Conservation (phyloP, 148 eudicot genomes). For the Arbutus unedo region DNA sequence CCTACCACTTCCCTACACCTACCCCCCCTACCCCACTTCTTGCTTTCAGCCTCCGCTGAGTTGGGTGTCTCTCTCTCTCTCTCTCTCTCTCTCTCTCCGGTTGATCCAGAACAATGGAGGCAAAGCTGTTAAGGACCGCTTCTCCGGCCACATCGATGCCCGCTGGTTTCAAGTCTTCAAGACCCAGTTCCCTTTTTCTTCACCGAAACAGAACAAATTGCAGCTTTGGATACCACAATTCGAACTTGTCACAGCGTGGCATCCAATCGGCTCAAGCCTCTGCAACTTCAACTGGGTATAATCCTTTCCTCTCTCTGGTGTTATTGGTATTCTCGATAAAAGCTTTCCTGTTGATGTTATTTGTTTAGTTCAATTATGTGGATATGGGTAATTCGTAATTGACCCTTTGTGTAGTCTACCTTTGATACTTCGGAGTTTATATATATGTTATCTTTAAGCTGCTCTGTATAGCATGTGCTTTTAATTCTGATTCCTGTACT, state of each 20-base stretch:
- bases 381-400: not conserved
- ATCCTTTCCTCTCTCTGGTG: not conserved
- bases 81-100: not conserved
- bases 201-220: conserved; percentile 9
- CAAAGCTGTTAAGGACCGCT: conserved; percentile 21
- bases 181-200: conserved; percentile 15
- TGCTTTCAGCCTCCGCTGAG: not conserved
- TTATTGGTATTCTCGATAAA: not conserved
- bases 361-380: not conserved
- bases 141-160: conserved; percentile 4
- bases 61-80: not conserved
- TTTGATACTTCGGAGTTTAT: not conserved
- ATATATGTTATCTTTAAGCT: not conserved
- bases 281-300: conserved; percentile 34
- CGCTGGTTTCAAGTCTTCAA: not conserved
- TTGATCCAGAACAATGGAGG: conserved; percentile 26
- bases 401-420: not conserved
- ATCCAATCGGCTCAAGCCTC: conserved; percentile 33
- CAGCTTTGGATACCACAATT: conserved; percentile 14
- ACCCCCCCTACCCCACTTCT: not conserved
- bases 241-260: conserved; percentile 20
- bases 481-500: not conserved
- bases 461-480: not conserved
- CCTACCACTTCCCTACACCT: not conserved
- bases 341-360: not conserved